These are phyloP conservation scores for Arthonia radiata DNA, from an alignment of 495 filamentous ascomycete species.

Conservation along the genomic window DNA sequence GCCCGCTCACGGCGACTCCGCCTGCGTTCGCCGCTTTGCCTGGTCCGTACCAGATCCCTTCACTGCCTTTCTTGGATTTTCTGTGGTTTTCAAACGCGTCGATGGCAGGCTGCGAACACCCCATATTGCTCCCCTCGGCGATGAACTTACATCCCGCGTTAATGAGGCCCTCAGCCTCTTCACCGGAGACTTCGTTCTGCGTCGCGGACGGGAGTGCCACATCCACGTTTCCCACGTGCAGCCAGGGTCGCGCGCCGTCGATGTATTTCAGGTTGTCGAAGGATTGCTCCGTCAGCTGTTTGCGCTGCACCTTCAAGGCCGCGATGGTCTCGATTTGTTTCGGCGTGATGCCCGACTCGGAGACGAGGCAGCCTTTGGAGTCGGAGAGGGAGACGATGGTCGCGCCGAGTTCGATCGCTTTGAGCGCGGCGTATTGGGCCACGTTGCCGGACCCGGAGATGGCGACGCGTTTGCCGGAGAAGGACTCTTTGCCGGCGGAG, in stretches of 20 bases:
- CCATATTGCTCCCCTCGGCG: constrained; percentile 97
- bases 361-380: constrained; percentile 61
- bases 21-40: constrained; percentile 95
- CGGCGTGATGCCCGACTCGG: constrained; percentile 43
- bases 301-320: constrained; percentile 62
- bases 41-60: constrained; percentile 84
- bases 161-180: constrained; percentile 68
- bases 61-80: constrained; percentile 34
- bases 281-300: constrained; percentile 45
- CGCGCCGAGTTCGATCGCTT: constrained; percentile 86
- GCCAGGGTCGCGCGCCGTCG: constrained; percentile 73
- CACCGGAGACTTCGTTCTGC: constrained; percentile 85
- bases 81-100: constrained; percentile 73
- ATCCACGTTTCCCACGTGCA: constrained; percentile 66
- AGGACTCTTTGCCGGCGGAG: constrained; percentile 52
- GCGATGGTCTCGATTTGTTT: constrained; percentile 58
- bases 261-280: constrained; percentile 65
- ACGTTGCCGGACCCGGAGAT: constrained; percentile 97
- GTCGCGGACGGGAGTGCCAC: constrained; percentile 81
- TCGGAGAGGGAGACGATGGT: constrained; percentile 87
- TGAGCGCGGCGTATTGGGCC: constrained; percentile 91
- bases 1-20: constrained; percentile 88
- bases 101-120: constrained; percentile 88
- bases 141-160: constrained; percentile 58
- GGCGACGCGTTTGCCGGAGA: constrained; percentile 79